phyloP scores from a whole-genome alignment of 176 grass and related monocot genomes.

The Lolium rigidum region DNA sequence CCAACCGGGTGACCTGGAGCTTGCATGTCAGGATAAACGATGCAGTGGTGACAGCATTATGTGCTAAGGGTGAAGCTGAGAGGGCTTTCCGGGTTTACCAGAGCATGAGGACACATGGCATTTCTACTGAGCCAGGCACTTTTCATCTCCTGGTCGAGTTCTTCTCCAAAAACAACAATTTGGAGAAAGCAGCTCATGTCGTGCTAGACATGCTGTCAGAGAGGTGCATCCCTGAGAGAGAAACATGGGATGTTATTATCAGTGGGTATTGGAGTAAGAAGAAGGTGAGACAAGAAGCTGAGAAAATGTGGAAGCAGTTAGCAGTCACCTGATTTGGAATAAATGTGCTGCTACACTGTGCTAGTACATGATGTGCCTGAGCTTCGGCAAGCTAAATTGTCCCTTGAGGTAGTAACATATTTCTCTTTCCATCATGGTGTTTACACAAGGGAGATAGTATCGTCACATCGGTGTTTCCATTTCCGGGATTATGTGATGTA shows the following conservation, averaged over 20 bases:
- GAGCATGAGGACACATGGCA: slow-evolving; percentile 67
- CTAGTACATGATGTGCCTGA: too few relatives aligned
- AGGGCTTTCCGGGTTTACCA: slow-evolving; percentile 77
- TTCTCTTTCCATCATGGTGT: background rate
- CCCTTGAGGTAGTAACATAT: slow-evolving; percentile 17
- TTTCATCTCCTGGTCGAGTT: slow-evolving; percentile 68
- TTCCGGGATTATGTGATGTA: slow-evolving; percentile 15
- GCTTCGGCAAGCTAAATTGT: too few relatives aligned
- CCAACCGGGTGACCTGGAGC: slow-evolving; percentile 82
- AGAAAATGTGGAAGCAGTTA: slow-evolving; percentile 29
- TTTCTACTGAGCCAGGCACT: slow-evolving; percentile 67
- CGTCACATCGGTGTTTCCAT: background rate
- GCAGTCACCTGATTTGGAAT: too few relatives aligned
- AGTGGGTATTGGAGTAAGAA: slow-evolving; percentile 69
- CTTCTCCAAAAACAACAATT: slow-evolving; percentile 66
- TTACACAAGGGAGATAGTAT: background rate
- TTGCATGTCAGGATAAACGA: slow-evolving; percentile 81
- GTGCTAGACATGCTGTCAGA: slow-evolving; percentile 80
- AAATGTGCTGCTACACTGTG: too few relatives aligned
- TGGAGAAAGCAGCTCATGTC: slow-evolving; percentile 64
- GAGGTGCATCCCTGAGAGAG: slow-evolving; percentile 70
- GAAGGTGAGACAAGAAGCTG: slow-evolving; percentile 54
- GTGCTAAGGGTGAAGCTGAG: slow-evolving; percentile 41
- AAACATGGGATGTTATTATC: slow-evolving; percentile 69
- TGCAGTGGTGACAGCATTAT: slow-evolving; percentile 66